These are phyloP conservation scores for Roridomyces roridus DNA, from an alignment of 768 basidiomycete species.

Conservation along the genomic window DNA sequence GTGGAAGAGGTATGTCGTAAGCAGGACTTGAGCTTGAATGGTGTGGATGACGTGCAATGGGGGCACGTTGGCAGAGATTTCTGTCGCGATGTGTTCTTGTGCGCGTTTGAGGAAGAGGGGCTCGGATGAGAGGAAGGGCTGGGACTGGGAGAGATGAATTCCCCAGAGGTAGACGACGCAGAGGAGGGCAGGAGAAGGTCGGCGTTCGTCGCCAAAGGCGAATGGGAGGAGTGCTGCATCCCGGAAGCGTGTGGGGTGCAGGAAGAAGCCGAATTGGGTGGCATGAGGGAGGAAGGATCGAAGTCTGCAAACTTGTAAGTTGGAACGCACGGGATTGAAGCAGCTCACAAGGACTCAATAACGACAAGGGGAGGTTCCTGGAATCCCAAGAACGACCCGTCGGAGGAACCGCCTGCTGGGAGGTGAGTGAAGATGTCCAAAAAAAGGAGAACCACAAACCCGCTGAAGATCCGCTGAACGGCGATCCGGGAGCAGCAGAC, in stretches of 20 bases:
- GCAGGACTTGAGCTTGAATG: constrained; percentile 22
- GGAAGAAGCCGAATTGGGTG: constrained; percentile 17
- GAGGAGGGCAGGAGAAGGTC: constrained; percentile 13
- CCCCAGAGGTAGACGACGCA: constrained; percentile 12
- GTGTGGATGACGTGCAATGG: constrained; percentile 11
- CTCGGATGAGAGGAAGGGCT: constrained; percentile 2
- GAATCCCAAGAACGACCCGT: neutral
- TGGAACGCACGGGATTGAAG: too few relatives aligned
- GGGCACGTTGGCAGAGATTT: neutral
- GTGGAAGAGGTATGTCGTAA: constrained; percentile 10
- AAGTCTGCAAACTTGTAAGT: neutral
- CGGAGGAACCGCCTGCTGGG: neutral
- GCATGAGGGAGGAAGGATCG: constrained; percentile 18
- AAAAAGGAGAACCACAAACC: neutral
- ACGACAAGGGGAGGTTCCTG: constrained; percentile 5
- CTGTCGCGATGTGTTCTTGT: constrained; percentile 3
- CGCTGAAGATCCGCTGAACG: neutral
- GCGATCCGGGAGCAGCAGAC: neutral
- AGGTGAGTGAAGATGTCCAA: neutral
- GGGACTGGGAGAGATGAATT: constrained; percentile 9
- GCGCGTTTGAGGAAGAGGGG: constrained; percentile 13
- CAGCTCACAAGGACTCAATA: neutral
- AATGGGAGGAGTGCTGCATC: neutral
- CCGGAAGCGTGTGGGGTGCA: constrained; percentile 5
- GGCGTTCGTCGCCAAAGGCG: neutral